Evolutionary conservation across 2,329 filamentous ascomycete species (phyloP).

Genomic region (Rosellinia necatrix): DNA sequence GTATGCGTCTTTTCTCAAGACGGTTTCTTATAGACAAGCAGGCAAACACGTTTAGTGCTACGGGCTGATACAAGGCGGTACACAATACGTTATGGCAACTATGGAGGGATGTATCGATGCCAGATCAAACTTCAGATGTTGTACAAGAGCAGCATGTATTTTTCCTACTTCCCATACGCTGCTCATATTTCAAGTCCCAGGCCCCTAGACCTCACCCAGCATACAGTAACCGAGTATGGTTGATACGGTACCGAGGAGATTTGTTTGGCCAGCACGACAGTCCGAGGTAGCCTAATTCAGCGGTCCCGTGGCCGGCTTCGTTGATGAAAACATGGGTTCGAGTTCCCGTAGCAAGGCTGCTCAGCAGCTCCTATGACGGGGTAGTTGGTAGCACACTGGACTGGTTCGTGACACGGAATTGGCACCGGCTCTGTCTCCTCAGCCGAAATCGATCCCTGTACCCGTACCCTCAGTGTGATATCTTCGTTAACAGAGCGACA

Average conservation of each 20-base stretch:
- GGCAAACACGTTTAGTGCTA: neutral
- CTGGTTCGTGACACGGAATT: neutral
- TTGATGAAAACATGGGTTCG: neutral
- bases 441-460: neutral
- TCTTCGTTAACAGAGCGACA: neutral
- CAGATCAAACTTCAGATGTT: too few species aligned
- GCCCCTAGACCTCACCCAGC: too few species aligned
- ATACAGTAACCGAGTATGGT: too few species aligned
- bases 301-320: too few species aligned
- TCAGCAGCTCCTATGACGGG: neutral
- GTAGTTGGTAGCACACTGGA: neutral
- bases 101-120: too few species aligned
- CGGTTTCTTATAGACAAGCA: neutral
- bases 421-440: neutral
- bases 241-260: too few species aligned
- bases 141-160: too few species aligned
- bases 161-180: too few species aligned
- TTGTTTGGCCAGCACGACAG: neutral
- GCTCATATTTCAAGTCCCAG: too few species aligned
- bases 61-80: neutral
- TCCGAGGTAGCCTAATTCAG: neutral
- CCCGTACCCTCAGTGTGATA: neutral
- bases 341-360: neutral
- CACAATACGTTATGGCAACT: too few species aligned
- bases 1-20: too few species aligned